Base-by-base conservation (phyloP, 108 stramenopile genomes). In the Cyclotella atomus region DNA sequence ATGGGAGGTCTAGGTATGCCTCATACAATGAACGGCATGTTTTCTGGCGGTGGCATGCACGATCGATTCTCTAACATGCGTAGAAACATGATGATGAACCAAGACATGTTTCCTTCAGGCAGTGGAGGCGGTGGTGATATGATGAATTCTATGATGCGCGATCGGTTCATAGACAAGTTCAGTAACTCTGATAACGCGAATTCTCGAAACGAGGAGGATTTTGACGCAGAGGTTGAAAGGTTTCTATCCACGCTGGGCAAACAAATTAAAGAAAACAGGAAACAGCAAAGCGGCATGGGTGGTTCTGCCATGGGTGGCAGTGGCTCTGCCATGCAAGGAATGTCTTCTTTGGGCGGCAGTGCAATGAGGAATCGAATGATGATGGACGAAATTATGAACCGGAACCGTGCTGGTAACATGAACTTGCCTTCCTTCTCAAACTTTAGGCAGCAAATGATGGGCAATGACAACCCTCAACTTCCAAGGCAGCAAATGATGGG, bases 191-290 rank as follows among this genome's bases (percentile, higher is more conserved):
- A 44, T 3, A 41, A 34, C 17, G 8, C 30, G 46, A n/a, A n/a
- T n/a, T 25, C 20, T 34, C 16, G 25, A 5, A 27, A 46, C 8
- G 75, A 75, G 1, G 59, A 77, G 3, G 59, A 68, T 16, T 77
- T 77, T 47, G 76, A 77, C 28, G 30, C 32, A 2, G 76, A 77
- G 38, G 68, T 77, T 0, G 68, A 77, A 9, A 65, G 67, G 1
- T 77, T 77, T 53, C 62, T 77, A 12, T 68, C 57, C 5, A 49
- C 30, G 27, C 54, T 76, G 20, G 66, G 66, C 25, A 59, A 68
- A 52, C 49, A 76, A 38, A 68, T 76, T 28, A 59, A 46, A 19
- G 69, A 70, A 29, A 68, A 50, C 23, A 27, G 50, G 19, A 14
- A 66, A 1, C 25, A 33, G 36, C 43, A 19, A 8, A 30, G 27